Percentiles rank a stretch among this genome's conserved stretches.
phyloP scores from a whole-genome alignment of 768 basidiomycete genomes.

The Galerina marginata region DNA sequence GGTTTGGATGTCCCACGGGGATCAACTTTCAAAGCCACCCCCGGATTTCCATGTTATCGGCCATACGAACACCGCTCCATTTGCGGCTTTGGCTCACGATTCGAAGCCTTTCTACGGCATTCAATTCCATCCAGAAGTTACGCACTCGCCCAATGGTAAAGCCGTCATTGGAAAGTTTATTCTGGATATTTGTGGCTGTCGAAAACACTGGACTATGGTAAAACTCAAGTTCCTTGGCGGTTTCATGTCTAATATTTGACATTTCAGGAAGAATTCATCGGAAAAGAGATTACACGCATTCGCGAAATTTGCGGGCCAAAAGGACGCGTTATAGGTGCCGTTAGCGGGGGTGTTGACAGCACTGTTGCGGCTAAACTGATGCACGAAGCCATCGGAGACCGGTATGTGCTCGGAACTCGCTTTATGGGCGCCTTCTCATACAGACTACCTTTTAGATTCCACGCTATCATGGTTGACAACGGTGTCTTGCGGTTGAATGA shows the following conservation, averaged over 20 bases:
- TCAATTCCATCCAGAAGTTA: slow-evolving; percentile 99
- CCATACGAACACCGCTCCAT: slow-evolving; percentile 85
- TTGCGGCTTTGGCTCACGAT: slow-evolving; percentile 91
- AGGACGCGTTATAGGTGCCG: slow-evolving; percentile 97
- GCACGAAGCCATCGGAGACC: slow-evolving; percentile 99
- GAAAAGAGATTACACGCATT: slow-evolving; percentile 94
- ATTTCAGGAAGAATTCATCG: slow-evolving; percentile 91
- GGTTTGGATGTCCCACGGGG: slow-evolving; percentile 99
- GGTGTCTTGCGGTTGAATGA: slow-evolving; percentile 95
- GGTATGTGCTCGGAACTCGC: slow-evolving; percentile 48
- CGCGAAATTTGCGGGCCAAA: slow-evolving; percentile 92
- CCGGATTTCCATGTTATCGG: slow-evolving; percentile 88
- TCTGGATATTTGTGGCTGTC: slow-evolving; percentile 82
- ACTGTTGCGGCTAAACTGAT: slow-evolving; percentile 98
- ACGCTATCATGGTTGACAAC: slow-evolving; percentile 99
- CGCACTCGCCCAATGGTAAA: slow-evolving; percentile 88
- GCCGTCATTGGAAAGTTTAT: slow-evolving; percentile 90
- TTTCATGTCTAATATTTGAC: slow-evolving; percentile 6
- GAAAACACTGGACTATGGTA: slow-evolving; percentile 93
- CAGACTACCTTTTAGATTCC: slow-evolving; percentile 66
- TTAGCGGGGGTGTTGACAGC: slow-evolving; percentile 96
- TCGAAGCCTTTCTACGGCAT: slow-evolving; percentile 92
- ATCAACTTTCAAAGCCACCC: slow-evolving; percentile 85
- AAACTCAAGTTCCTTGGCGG: slow-evolving; percentile 10
- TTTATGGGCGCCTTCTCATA: slow-evolving; percentile 8